phyloP scores from a whole-genome alignment of 1,139 yeast species.

The Starmera stellimalicola region DNA sequence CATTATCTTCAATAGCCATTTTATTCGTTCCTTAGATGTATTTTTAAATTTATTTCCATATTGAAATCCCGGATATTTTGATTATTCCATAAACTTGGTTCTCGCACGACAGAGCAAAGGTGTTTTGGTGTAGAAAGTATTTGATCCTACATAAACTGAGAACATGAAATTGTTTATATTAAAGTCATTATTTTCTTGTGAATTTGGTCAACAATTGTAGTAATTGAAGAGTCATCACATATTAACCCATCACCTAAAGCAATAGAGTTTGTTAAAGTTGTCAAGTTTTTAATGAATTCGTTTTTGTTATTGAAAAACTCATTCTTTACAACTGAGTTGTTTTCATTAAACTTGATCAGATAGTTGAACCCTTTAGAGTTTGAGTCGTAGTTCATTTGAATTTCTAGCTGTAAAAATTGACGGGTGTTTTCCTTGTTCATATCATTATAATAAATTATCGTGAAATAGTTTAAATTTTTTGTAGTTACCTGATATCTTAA shows the following conservation, averaged over 20 bases:
- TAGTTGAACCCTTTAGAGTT: neutral
- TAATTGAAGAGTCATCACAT: constrained; percentile 1
- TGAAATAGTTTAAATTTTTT: constrained; percentile 13
- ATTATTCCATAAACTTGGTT: too few relatives aligned
- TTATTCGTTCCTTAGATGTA: too few relatives aligned
- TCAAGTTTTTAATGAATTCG: neutral
- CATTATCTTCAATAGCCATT: constrained; percentile 52
- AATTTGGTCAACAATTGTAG: neutral
- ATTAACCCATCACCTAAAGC: constrained; percentile 1
- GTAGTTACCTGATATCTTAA: constrained; percentile 13
- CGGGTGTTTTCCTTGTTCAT: neutral
- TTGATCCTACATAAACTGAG: neutral
- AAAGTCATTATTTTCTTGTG: neutral
- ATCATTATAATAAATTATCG: constrained; percentile 13
- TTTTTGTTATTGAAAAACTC: neutral
- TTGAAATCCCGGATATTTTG: too few relatives aligned
- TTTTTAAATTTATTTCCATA: too few relatives aligned
- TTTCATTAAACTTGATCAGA: neutral
- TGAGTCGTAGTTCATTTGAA: neutral
- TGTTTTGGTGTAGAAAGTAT: too few relatives aligned
- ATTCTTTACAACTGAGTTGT: neutral
- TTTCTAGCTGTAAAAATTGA: neutral
- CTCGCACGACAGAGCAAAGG: too few relatives aligned
- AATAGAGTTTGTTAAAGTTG: neutral
- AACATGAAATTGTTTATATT: neutral